phyloP scores from a whole-genome alignment of 257 asterid species.

The Ajuga chamaepitys region DNA sequence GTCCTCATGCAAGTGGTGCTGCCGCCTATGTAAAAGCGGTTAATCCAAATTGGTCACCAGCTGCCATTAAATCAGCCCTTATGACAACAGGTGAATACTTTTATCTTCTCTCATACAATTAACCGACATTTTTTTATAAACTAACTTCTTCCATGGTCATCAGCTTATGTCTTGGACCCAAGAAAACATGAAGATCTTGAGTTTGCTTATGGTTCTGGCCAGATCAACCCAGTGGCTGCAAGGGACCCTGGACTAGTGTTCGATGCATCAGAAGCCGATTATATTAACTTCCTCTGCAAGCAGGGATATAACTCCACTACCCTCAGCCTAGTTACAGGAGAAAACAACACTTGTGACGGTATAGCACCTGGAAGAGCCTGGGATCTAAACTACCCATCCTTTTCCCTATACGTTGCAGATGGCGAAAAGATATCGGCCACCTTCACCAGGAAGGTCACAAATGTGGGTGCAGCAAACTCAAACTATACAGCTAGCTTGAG shows the following conservation, averaged over 20 bases:
- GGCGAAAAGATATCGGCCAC: slow-evolving; percentile 23
- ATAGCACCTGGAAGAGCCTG: slow-evolving; percentile 35
- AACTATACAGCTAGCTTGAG: slow-evolving; percentile 20
- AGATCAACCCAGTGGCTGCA: slow-evolving; percentile 38
- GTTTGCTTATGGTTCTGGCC: slow-evolving; percentile 43
- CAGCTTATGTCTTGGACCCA: slow-evolving; percentile 34
- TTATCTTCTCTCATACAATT: not conserved
- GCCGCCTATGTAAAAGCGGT: slow-evolving; percentile 36
- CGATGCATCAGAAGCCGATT: slow-evolving; percentile 35
- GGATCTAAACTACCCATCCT: slow-evolving; percentile 48
- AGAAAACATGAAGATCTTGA: slow-evolving; percentile 28
- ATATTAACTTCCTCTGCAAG: slow-evolving; percentile 42
- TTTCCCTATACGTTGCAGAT: slow-evolving; percentile 37
- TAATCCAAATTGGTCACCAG: slow-evolving; percentile 35
- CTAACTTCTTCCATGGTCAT: not conserved
- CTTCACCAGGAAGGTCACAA: slow-evolving; percentile 35
- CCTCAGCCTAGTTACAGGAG: slow-evolving; percentile 37
- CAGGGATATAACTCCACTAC: slow-evolving; percentile 42
- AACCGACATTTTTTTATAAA: not conserved
- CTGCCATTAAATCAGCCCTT: slow-evolving; percentile 46
- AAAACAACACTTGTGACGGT: slow-evolving; percentile 28
- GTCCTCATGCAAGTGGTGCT: slow-evolving; percentile 46
- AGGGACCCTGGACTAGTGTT: slow-evolving; percentile 39
- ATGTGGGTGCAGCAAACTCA: slow-evolving; percentile 40
- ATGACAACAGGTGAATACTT: slow-evolving; percentile 39